Base-by-base conservation (phyloP, 1,284 basidiomycete genomes). In the Ustilago vetiveriae region DNA sequence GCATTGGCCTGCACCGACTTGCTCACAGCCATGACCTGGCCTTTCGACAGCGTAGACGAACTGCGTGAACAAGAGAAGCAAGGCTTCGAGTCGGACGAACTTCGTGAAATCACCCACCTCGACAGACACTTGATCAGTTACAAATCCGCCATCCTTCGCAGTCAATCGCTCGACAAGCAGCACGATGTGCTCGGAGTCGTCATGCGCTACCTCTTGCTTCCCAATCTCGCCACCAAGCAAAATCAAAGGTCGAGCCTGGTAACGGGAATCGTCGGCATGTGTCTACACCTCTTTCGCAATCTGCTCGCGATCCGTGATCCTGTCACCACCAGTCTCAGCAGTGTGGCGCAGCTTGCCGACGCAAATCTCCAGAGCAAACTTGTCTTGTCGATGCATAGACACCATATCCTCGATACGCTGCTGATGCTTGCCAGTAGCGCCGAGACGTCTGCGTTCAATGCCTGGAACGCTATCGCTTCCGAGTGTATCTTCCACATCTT, bases 1-100 rank as follows among this genome's bases (percentile, higher is more conserved):
- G 79, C 80, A 3, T 54, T 82, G 2, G 80, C 80, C 6, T 80
- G 78, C 38, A 75, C 74, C 24, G 80, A 82, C 40, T 59, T 82
- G n/a, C 62, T 82, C 42, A 82, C 78, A 7, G 75, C 79, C 2
- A 58, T 82, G 41, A 82, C 80, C 0, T 82, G 80, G 80, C 80
- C 80, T 2, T 71, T 82, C 16, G 78, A 81, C 52, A 72, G 68
- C 11, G 44, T 62, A 6, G 76, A 73, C 37, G 80, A 81, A 47
- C 36, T 79, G 6, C 70, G 69, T 35, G 77, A 74, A 33, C 74
- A 72, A 11, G 58, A 71, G 27, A 70, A 68, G 44, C 72, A 74
- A 27, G 72, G 75, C 22, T 66, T 76, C 33, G 75, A 78, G n/a
- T 54, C 68, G 11, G 53, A 62, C 24, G 56, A 67, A 16, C 49